Evolutionary conservation across 768 basidiomycete species (phyloP).

Genomic region (Naganishia friedmannii): DNA sequence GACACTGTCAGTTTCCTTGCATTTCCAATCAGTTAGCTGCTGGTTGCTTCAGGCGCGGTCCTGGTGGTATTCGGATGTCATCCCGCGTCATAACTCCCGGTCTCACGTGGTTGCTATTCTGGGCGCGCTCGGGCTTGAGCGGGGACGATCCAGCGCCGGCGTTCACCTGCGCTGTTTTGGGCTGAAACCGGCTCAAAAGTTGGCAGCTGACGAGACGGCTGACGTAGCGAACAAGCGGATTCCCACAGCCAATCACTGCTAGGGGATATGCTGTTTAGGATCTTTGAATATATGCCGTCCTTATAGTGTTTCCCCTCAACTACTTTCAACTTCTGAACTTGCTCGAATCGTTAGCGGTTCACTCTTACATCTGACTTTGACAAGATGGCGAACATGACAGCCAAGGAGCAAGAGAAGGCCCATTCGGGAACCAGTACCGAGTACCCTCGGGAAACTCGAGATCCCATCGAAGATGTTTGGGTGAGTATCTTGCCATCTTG

Average conservation of each 20-base stretch:
- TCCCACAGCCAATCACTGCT: background rate
- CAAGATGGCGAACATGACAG: background rate
- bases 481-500: too few species aligned
- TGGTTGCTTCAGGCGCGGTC: too few species aligned
- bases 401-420: conserved; percentile 9
- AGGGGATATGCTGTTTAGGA: background rate
- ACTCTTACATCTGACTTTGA: background rate
- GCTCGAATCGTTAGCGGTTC: too few species aligned
- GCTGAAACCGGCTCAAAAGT: background rate
- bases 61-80: too few species aligned
- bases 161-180: background rate
- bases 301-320: background rate
- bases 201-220: background rate
- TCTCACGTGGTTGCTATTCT: background rate
- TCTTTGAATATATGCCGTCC: background rate
- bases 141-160: background rate
- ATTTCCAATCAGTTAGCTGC: too few species aligned
- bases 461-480: conserved; percentile 29
- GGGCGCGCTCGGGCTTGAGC: background rate
- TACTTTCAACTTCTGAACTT: too few species aligned
- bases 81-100: background rate
- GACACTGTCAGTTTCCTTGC: too few species aligned
- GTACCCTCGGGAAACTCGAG: conserved; percentile 25
- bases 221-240: background rate
- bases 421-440: conserved; percentile 6